A percentile compares a stretch with the other conserved stretches of the same genome.
These are phyloP conservation scores for Malus hybrid DNA, from an alignment of 331 rosid genomes.

Conservation along the genomic window DNA sequence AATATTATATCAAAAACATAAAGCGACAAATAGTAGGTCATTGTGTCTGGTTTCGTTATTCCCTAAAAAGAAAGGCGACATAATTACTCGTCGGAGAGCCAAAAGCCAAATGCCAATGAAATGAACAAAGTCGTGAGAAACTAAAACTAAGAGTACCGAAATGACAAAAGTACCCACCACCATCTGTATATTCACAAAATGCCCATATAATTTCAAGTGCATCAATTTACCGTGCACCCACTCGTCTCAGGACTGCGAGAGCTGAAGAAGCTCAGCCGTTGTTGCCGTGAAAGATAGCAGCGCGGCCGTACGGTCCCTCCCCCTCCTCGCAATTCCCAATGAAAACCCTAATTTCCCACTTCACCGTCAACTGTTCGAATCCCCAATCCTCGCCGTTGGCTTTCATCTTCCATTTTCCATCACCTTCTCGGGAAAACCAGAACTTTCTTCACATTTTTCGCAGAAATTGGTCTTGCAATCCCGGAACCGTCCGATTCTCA, in stretches of 20 bases:
- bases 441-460: conserved; percentile 14
- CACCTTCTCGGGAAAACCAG: conserved; percentile 13
- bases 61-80: too few species aligned
- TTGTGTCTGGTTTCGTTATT: too few species aligned
- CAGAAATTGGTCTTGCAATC: conserved; percentile 25
- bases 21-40: fast-evolving
- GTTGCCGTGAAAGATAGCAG: background rate
- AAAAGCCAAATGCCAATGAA: too few species aligned
- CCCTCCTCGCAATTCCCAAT: conserved; percentile 13
- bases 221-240: background rate
- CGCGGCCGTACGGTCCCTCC: background rate
- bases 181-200: background rate
- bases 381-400: conserved; percentile 16
- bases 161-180: background rate
- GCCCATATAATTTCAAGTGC: background rate
- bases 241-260: background rate
- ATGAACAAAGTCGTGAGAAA: background rate
- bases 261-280: background rate
- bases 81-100: too few species aligned
- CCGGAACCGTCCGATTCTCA: conserved; percentile 17
- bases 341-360: conserved; percentile 36
- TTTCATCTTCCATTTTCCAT: conserved; percentile 24
- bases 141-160: background rate
- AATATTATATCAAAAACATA: fast-evolving
- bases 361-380: conserved; percentile 8